Percentiles rank a stretch among this genome's conserved stretches.
These are phyloP conservation scores for Aspergillus mulundensis DNA, from an alignment of 495 filamentous ascomycete genomes.

Conservation along the genomic window DNA sequence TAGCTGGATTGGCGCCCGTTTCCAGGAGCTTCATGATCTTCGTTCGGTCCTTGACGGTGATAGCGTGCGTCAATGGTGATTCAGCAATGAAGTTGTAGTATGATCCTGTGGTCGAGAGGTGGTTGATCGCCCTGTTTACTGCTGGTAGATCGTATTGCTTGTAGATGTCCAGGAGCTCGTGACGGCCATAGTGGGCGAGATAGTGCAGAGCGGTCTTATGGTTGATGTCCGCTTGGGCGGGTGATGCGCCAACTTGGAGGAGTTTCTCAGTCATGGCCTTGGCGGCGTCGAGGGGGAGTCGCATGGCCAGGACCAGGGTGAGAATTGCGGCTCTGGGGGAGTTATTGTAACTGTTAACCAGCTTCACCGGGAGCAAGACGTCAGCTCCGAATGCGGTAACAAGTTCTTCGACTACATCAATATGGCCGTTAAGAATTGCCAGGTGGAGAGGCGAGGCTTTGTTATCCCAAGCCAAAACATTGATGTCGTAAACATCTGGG, in stretches of 20 bases:
- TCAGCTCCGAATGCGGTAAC: constrained; percentile 73
- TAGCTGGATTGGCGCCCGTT: constrained; percentile 36
- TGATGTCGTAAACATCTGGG: constrained; percentile 74
- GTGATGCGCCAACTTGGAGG: constrained; percentile 66
- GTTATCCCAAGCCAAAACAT: constrained; percentile 71
- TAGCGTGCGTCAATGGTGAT: constrained; percentile 45
- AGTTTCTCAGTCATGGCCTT: constrained; percentile 56
- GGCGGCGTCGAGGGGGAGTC: constrained; percentile 52
- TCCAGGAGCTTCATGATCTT: constrained; percentile 43
- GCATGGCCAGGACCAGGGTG: constrained; percentile 58
- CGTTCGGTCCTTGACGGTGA: constrained; percentile 28
- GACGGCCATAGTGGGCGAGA: constrained; percentile 35
- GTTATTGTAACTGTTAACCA: constrained; percentile 40
- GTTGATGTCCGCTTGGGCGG: constrained; percentile 63
- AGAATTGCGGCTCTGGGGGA: constrained; percentile 54
- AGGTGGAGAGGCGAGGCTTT: constrained; percentile 68
- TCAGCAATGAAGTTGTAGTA: constrained; percentile 14
- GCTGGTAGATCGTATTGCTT: constrained; percentile 57
- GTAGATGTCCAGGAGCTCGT: constrained; percentile 54
- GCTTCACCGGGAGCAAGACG: constrained; percentile 64
- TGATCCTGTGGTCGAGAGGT: constrained; percentile 32
- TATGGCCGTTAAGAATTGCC: constrained; percentile 68
- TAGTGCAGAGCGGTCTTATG: constrained; percentile 60
- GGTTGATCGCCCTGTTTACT: constrained; percentile 59
- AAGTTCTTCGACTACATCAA: constrained; percentile 61